Evolutionary conservation across 202 grass and related monocot species (phyloP).

Genomic region (Musa balbisiana): DNA sequence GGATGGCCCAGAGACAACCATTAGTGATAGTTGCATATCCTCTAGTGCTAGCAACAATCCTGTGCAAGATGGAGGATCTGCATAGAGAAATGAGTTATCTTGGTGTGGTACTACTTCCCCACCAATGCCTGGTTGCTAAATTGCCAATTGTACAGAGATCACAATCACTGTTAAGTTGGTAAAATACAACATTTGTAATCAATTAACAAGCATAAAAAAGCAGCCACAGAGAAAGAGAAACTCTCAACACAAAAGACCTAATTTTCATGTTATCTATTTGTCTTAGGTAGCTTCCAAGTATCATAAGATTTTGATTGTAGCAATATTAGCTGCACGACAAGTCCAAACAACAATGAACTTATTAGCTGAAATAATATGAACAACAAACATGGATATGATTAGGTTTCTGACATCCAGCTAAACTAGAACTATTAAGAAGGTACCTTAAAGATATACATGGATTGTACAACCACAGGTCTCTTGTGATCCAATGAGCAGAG

Average conservation of each 20-base stretch:
- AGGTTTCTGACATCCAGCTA: not conserved
- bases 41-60: constrained; percentile 94
- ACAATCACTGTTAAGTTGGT: not conserved
- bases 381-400: not conserved
- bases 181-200: not conserved
- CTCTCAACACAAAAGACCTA: not conserved
- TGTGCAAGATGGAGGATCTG: constrained; percentile 66
- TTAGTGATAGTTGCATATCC: constrained; percentile 72
- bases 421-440: not conserved
- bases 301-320: not conserved
- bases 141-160: constrained; percentile 8
- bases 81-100: constrained; percentile 84
- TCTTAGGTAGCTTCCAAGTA: no score
- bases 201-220: not conserved
- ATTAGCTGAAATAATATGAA: no score
- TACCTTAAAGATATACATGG: constrained; percentile 99
- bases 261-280: no score
- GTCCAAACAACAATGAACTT: not conserved
- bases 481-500: constrained; percentile 78
- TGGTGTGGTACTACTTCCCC: constrained; percentile 96
- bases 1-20: constrained; percentile 86
- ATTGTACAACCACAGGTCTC: constrained; percentile 81
- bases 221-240: not conserved
- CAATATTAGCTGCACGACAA: not conserved
- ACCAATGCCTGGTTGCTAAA: constrained; percentile 94